Percentiles rank a stretch among this genome's conserved stretches.
These are phyloP conservation scores for Starmerella etchellsii DNA, from an alignment of 805 yeast species.

Conservation along the genomic window DNA sequence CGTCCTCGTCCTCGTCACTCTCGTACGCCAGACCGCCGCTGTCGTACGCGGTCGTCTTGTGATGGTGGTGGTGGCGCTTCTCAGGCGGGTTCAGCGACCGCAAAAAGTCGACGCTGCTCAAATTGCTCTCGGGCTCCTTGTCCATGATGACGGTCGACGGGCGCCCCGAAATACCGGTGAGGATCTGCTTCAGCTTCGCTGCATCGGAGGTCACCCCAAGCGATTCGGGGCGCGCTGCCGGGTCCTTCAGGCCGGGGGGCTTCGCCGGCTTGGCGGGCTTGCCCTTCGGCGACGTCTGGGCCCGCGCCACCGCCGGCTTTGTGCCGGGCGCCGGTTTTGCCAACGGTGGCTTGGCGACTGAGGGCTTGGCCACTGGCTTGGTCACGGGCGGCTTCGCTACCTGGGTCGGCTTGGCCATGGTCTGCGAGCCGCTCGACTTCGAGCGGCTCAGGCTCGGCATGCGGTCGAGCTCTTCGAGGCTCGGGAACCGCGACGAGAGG, in stretches of 20 bases:
- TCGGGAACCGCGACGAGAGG: slow-evolving; percentile 23
- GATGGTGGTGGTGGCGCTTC: slow-evolving; percentile 1
- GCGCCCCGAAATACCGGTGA: slow-evolving; percentile 27
- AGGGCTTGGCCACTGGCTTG: not conserved
- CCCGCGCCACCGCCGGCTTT: not conserved
- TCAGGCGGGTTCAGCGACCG: slow-evolving; percentile 23
- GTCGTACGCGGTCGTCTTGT: not conserved
- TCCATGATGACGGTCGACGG: slow-evolving; percentile 26
- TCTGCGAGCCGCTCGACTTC: not conserved
- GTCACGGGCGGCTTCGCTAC: not conserved
- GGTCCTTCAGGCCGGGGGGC: not conserved
- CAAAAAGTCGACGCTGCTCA: slow-evolving; percentile 29
- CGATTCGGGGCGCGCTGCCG: not conserved
- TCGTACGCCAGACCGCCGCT: not conserved
- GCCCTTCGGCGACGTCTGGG: not conserved
- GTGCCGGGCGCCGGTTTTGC: too few relatives aligned
- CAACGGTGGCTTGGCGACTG: not conserved
- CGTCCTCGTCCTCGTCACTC: not conserved
- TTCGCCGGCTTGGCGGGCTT: not conserved
- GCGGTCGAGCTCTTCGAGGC: slow-evolving; percentile 26
- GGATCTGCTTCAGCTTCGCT: slow-evolving; percentile 24
- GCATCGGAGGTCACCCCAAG: slow-evolving; percentile 9
- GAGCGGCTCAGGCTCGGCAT: not conserved
- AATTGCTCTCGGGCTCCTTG: slow-evolving; percentile 17
- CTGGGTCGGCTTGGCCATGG: not conserved